Conservation (phyloP, 495 filamentous ascomycete genomes). For the Rostrohypoxylon terebratum region DNA sequence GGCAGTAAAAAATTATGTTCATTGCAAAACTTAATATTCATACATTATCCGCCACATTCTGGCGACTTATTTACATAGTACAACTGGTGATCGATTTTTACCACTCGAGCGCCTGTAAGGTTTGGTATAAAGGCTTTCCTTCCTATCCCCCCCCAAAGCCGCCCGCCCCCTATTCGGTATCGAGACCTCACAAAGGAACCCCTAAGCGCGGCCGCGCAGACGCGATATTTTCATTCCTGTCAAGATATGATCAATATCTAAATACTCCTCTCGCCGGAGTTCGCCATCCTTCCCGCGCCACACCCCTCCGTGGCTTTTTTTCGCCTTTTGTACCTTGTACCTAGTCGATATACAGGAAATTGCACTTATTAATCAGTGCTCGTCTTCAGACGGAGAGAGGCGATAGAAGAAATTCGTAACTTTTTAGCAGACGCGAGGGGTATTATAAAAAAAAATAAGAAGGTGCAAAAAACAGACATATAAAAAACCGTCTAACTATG, state of each 20-base stretch:
- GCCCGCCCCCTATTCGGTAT: background rate
- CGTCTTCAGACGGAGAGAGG: constrained; percentile 13
- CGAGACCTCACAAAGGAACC: constrained; percentile 18
- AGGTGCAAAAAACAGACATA: constrained; percentile 32
- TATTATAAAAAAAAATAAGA: constrained; percentile 36
- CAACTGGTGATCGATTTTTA: constrained; percentile 36
- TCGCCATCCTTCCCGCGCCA: constrained; percentile 19
- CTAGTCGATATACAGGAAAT: constrained; percentile 31
- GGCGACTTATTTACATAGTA: constrained; percentile 46
- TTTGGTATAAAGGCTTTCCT: constrained; percentile 20
- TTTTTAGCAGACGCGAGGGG: constrained; percentile 33
- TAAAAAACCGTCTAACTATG: constrained; percentile 37
- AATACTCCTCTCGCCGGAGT: background rate
- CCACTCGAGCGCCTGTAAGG: constrained; percentile 19
- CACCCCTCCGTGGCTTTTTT: constrained; percentile 18
- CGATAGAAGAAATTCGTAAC: constrained; percentile 37
- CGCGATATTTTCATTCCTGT: constrained; percentile 8
- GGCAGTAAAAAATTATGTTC: constrained; percentile 27
- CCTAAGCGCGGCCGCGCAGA: constrained; percentile 10
- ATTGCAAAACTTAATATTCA: constrained; percentile 44
- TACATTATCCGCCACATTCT: constrained; percentile 39
- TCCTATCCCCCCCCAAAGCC: background rate
- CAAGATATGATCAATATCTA: constrained; percentile 1
- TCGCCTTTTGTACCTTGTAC: constrained; percentile 22
- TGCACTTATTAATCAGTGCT: constrained; percentile 16